Evolutionary conservation across 352 stramenopile species (phyloP), one percentile per base, ranked within the genome.

Genomic region (Pythium scleroteichum): DNA sequence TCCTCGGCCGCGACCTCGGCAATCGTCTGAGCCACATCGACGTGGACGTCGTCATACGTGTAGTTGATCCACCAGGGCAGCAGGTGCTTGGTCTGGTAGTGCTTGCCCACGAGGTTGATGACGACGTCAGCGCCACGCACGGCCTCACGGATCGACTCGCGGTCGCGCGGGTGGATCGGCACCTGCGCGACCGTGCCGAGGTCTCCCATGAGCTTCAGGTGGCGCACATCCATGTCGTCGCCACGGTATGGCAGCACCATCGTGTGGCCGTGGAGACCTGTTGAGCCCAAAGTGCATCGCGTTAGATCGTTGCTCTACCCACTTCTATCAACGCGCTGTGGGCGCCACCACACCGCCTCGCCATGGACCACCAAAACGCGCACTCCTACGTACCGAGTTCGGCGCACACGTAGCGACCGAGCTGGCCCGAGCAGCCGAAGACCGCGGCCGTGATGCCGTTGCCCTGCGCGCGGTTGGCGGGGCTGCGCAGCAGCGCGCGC

Each of bases 21-120:
- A 62, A 95, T 95, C 22, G 79, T 85, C 49, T 79, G 81, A 26
- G 86, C 84, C n/a, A 98, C 81, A 12, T 94, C 79, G 32, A 99
- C 96, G 77, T 99, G 95, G 44, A 97, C 88, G 60, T 99, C 95
- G 44, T 98, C 79, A 68, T 98, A 98, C 60, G 84, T 92, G 73
- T 96, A 99, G 78, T 98, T 92, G 86, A 95, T 96, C 83, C 87
- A 95, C 85, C 83, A 95, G 22, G 90, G 88, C 39, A 97, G 72
- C 3, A 97, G 73, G 71, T 97, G 87, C 78, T 97, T 97, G 32
- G 96, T 98, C 75, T 99, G 94, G 73, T 99, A 99, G 75, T 98
- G 83, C 69, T 99, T 99, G 47, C 96, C 97, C 51, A 99, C 88
- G 12, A 99, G 62, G 76, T 99, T 99, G 68, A 99, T 94, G 33